Base-by-base conservation (phyloP, 2,329 filamentous ascomycete genomes). In the Epichloe coenophiala region DNA sequence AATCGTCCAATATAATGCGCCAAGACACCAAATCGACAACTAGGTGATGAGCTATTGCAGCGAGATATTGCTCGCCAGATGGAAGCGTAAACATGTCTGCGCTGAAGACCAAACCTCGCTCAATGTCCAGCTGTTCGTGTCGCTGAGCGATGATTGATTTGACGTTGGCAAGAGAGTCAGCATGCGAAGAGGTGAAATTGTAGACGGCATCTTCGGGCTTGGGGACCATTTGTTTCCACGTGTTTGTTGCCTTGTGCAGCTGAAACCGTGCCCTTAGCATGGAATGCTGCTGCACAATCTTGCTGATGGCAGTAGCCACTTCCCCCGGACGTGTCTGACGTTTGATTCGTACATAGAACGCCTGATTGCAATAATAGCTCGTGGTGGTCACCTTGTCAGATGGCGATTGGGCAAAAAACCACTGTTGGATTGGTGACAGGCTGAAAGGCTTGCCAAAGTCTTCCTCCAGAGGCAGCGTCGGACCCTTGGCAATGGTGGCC, bases 11-110 rank as follows among this genome's bases (percentile, higher is more conserved):
- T 3, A 74, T 59, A 5, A 71, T 61, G 5, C 68, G 61, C 72
- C 72, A 75, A 0, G 70, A 71, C 1, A 74, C 68, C 3, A 73
- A 55, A 46, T 74, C 71, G 13, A 74, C 63, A 3, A 68, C 62
- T 0, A 69, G 57, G 51, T 70, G 68, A n/a, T 69, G 67, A 4
- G 60, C 63, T 6, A 61, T 57, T 6, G 70, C 45, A 4, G 61
- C 67, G 0, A 68, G 42, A 1, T 57, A 42, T 33, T 65, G 63
- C 15, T 56, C 35, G 3, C 50, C 50, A 1, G 51, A 23, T 17
- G 12, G 27, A 7, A 51, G 15, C 3, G 44, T 43, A 19, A 47
- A 47, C 23, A 51, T 6, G 23, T 54, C 53, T 3, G 48, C 48
- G 0, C 47, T 37, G 31, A 65, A 59, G 3, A 64, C 51, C 1